phyloP scores from a whole-genome alignment of 2,329 filamentous ascomycete species.

The Aureobasidium vineae region DNA sequence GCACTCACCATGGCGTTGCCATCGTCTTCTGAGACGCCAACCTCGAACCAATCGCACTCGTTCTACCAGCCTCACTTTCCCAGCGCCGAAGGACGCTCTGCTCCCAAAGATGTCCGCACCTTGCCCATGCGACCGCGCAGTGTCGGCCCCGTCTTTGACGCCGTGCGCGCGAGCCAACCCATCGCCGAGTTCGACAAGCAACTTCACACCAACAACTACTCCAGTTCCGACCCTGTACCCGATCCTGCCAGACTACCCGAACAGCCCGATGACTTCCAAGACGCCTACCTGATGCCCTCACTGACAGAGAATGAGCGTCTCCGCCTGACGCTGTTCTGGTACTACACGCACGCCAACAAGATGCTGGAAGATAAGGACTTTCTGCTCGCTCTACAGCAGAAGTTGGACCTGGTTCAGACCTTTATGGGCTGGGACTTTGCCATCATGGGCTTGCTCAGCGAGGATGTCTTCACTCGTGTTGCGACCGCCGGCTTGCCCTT shows the following conservation, averaged over 20 bases:
- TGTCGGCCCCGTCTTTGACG: slow-evolving; percentile 28
- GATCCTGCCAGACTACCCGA: slow-evolving; percentile 30
- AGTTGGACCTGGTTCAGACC: slow-evolving; percentile 44
- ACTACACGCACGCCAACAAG: slow-evolving; percentile 43
- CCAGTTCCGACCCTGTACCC: slow-evolving; percentile 21
- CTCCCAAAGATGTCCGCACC: not conserved
- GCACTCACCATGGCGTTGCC: not conserved
- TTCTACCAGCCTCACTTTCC: slow-evolving; percentile 28
- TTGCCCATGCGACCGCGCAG: slow-evolving; percentile 20
- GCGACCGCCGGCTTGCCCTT: slow-evolving; percentile 46
- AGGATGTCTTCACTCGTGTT: slow-evolving; percentile 46
- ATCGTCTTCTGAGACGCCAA: not conserved
- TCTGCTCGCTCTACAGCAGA: slow-evolving; percentile 45
- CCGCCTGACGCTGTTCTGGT: slow-evolving; percentile 45
- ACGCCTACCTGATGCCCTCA: slow-evolving; percentile 40
- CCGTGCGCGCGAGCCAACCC: slow-evolving; percentile 1
- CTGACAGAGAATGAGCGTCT: slow-evolving; percentile 41
- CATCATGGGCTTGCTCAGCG: slow-evolving; percentile 47
- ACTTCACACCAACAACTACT: slow-evolving; percentile 16
- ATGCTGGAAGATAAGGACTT: slow-evolving; percentile 45
- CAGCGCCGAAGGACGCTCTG: slow-evolving; percentile 15
- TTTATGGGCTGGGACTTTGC: slow-evolving; percentile 49
- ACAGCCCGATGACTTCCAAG: slow-evolving; percentile 28
- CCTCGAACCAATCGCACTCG: not conserved
- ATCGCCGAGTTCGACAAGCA: slow-evolving; percentile 24